Base-by-base conservation (phyloP, 441 rosid species). In the Populus hybrid region DNA sequence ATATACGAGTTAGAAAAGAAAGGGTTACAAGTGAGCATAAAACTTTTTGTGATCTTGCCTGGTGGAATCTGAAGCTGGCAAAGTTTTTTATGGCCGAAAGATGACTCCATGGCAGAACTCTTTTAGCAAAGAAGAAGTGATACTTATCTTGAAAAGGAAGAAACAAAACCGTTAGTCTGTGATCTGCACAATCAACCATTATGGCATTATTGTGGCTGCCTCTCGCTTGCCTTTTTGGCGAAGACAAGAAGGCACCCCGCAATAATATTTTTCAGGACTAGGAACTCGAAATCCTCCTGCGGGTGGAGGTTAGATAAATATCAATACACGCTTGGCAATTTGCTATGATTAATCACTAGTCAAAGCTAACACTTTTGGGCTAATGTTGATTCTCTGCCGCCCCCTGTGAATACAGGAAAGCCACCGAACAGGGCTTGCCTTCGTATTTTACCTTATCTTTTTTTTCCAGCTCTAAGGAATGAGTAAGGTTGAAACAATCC, bases 11-110 rank as follows among this genome's bases (percentile, higher is more conserved):
- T 75, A 28, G 35, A 45, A 69, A 20, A 31, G 69, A 63, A 71
- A 76, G 65, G 50, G 12, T 4, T 2, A 38, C 9, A 28, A 35
- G 56, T 29, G 29, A 9, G 77, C 66, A 67, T 65, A 68, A 38
- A 23, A 61, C 74, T 71, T 72, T 76, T 78, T 63, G 9, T 2
- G 40, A 42, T 64, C 53, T 82, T 79, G 28, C 82, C 75, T 40
- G 65, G 53, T 69, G 84, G 83, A 79, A 83, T 82, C 83, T 79
- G 83, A 78, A 72, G 65, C 5, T 69, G 76, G 67, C 77, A 78
- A 65, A 76, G 45, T 5, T 40, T 10, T 72, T 72, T 75, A 59
- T 29, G 65, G 77, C 79, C 79, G 76, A 80, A 78, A 80, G 81
- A 56, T 6, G 45, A 36, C 24, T 53, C 68, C 23, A 23, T 40